Evolutionary conservation across 768 basidiomycete genomes (phyloP).

Genomic region (Trametes coccinea): DNA sequence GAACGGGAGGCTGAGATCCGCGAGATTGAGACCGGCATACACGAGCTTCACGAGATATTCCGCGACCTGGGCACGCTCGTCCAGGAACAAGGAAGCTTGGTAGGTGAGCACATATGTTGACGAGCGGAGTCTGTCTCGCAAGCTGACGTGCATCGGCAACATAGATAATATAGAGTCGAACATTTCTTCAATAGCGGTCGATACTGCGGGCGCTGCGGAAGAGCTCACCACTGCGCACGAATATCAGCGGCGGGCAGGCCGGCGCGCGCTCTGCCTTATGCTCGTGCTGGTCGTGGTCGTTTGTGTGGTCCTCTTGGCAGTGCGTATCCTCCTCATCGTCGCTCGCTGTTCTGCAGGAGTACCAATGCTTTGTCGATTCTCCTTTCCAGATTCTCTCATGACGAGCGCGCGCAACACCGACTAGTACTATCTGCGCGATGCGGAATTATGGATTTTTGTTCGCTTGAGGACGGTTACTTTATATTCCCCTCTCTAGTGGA

Average conservation of each 20-base stretch:
- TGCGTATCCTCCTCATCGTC: constrained; percentile 47
- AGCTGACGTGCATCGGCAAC: not conserved
- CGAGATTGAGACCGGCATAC: constrained; percentile 40
- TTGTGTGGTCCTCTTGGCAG: constrained; percentile 88
- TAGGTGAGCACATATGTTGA: constrained; percentile 59
- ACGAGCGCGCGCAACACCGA: too few species aligned
- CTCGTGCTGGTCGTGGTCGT: constrained; percentile 84
- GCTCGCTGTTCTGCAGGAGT: constrained; percentile 30
- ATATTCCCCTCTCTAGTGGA: constrained; percentile 4
- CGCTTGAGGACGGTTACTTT: constrained; percentile 12
- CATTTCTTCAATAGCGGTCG: constrained; percentile 79
- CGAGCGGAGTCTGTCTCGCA: not conserved
- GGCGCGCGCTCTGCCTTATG: constrained; percentile 87
- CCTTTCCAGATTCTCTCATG: constrained; percentile 30
- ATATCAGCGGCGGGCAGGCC: constrained; percentile 92
- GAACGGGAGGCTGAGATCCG: constrained; percentile 64
- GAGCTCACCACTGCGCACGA: constrained; percentile 89
- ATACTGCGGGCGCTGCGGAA: constrained; percentile 80
- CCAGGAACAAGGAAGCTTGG: constrained; percentile 90
- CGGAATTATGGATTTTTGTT: constrained; percentile 6
- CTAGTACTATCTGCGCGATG: too few species aligned
- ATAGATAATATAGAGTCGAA: constrained; percentile 95
- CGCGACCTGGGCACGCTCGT: constrained; percentile 94
- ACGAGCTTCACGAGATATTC: constrained; percentile 96
- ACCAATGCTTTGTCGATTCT: constrained; percentile 27